These are phyloP conservation scores for Coemansia sp. DNA, from an alignment of 371 early-diverging fungal genomes.

Conservation along the genomic window DNA sequence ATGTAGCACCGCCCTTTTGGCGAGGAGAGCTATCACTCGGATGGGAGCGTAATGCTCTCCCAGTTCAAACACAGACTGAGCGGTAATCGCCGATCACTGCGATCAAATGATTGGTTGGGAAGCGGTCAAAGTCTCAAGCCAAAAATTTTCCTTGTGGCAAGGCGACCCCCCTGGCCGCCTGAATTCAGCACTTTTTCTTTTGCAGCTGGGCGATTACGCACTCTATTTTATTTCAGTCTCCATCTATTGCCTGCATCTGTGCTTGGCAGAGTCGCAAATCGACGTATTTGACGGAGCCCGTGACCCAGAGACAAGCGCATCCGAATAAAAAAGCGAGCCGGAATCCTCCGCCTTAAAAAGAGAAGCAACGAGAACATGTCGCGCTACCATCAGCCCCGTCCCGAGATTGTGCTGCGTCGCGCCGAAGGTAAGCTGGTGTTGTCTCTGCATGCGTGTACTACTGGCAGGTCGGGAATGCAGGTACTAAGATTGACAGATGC, in stretches of 20 bases:
- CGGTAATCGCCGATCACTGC: too few relatives aligned
- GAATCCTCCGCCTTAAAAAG: not conserved
- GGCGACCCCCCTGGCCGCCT: too few relatives aligned
- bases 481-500: too few relatives aligned
- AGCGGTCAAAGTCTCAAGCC: too few relatives aligned
- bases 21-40: too few relatives aligned
- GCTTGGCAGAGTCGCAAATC: not conserved
- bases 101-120: too few relatives aligned
- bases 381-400: constrained; percentile 16
- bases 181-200: not conserved
- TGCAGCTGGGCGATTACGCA: not conserved
- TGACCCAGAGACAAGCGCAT: not conserved
- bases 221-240: not conserved
- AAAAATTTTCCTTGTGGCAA: too few relatives aligned
- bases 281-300: not conserved
- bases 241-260: not conserved
- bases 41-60: too few relatives aligned
- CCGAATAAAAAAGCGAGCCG: not conserved
- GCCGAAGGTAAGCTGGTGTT: constrained; percentile 31
- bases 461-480: too few relatives aligned
- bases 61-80: too few relatives aligned
- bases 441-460: too few relatives aligned
- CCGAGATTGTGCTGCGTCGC: constrained; percentile 46
- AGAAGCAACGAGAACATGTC: constrained; percentile 1
- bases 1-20: too few relatives aligned